Conservation (phyloP, 306 rosid genomes). For the Sechiopsis laciniata region DNA sequence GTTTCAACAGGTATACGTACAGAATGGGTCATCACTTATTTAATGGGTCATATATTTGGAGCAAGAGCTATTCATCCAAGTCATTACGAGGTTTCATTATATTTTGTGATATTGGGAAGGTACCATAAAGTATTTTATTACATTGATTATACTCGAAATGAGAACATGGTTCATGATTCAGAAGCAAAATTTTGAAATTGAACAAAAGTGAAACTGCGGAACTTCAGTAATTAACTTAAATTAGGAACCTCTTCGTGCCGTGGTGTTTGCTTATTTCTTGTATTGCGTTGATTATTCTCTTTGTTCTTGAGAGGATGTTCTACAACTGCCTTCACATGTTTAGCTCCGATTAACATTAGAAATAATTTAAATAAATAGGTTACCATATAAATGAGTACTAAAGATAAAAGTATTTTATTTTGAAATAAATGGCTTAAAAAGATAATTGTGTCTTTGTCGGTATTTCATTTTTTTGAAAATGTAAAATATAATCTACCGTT, state of each 20-base stretch:
- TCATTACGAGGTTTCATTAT: constrained; percentile 72
- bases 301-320: background rate
- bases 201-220: background rate
- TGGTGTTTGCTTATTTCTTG: background rate
- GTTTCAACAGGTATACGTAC: constrained; percentile 33
- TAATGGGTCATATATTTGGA: constrained; percentile 32
- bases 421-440: no score
- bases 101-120: constrained; percentile 98
- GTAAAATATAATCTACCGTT: no score
- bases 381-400: background rate
- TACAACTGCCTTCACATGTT: background rate
- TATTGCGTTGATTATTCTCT: background rate
- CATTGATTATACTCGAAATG: background rate
- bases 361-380: background rate
- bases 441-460: no score
- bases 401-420: no score
- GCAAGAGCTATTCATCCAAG: constrained; percentile 53
- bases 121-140: constrained; percentile 23
- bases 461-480: no score
- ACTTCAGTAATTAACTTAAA: background rate
- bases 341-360: background rate
- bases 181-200: background rate
- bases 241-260: background rate
- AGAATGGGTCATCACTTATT: constrained; percentile 28
- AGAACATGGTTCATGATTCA: background rate